Evolutionary conservation across 129 eudicot genomes (phyloP), one percentile per base, ranked within the genome.

Genomic region (Logfia minima): DNA sequence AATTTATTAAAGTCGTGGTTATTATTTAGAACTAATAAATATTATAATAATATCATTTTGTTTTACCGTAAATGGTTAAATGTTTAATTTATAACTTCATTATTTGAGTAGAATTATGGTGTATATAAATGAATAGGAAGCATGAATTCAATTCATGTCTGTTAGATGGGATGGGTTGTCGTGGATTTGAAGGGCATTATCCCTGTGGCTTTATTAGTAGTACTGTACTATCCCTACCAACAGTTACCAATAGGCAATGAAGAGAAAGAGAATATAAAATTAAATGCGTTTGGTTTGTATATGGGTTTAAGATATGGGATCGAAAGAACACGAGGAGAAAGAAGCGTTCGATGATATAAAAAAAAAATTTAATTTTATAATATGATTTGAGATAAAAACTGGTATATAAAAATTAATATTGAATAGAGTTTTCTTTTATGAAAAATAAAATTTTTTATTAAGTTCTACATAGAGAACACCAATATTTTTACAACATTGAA

Each of bases 201-300:
- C 70, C 84, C 84, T 81, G 84, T 74, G 76, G 80, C 84, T 75
- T 75, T 81, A 81, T 75, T 52, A 58, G 18, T 13, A 75, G 70
- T 81, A 69, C 80, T 10, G 84, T 81, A 81, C 75, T 75, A 74
- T 53, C 74, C 35, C 79, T 56, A 79, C 9, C 64, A 63, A 48
- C 64, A 45, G 28, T 43, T 21, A 58, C 45, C 24, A 26, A 69
- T 80, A 80, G 79, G 70, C 48, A 80, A 66, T 66, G 13, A 56
- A 55, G 45, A 66, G 60, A 71, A 55, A 71, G 45, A 53, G 22
- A 53, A 6, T 8, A 13, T 22, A 13, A 22, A 13, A 45, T 45
- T 24, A 24, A 24, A 24, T 24, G n/a, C n/a, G n/a, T n/a, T n/a
- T n/a, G n/a, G n/a, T n/a, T n/a, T n/a, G 26, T 24, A 24, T 24